phyloP scores from a whole-genome alignment of 2,329 filamentous ascomycete species.

The Mycosphaerella sp. region DNA sequence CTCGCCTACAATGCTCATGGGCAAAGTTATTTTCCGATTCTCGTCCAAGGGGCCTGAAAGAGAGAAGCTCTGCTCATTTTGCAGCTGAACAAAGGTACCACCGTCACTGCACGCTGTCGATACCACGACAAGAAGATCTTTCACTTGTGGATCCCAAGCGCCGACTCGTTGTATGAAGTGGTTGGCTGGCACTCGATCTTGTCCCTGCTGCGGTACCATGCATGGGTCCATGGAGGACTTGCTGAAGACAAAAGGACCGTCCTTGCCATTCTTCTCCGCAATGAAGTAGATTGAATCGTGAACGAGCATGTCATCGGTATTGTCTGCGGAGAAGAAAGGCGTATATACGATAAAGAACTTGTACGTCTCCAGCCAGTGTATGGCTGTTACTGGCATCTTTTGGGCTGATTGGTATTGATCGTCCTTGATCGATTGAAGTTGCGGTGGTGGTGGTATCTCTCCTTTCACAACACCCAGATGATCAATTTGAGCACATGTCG shows the following conservation, averaged over 20 bases:
- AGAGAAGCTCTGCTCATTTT: neutral
- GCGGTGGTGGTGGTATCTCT: constrained; percentile 70
- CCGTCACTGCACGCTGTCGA: constrained; percentile 77
- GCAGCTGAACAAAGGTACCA: constrained; percentile 57
- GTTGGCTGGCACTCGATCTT: constrained; percentile 54
- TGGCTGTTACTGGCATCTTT: constrained; percentile 41
- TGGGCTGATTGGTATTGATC: constrained; percentile 33
- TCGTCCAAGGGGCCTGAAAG: constrained; percentile 57
- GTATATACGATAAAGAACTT: constrained; percentile 69
- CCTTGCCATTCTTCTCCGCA: constrained; percentile 59
- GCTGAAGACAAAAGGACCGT: constrained; percentile 61
- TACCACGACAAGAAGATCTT: constrained; percentile 74
- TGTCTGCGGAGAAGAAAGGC: constrained; percentile 35
- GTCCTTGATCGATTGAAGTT: constrained; percentile 44
- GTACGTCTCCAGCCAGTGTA: constrained; percentile 74
- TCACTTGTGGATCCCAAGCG: constrained; percentile 72
- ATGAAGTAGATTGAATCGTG: constrained; percentile 69
- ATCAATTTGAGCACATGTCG: constrained; percentile 75
- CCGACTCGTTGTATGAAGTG: constrained; percentile 72
- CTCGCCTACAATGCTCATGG: constrained; percentile 54
- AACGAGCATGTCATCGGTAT: constrained; percentile 18
- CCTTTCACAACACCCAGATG: constrained; percentile 72
- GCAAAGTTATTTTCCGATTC: constrained; percentile 66
- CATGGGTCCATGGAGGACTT: constrained; percentile 65
- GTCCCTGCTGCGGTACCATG: constrained; percentile 55